phyloP scores from a whole-genome alignment of 192 early-diverging fungal genomes.

The Entomortierella lignicola region DNA sequence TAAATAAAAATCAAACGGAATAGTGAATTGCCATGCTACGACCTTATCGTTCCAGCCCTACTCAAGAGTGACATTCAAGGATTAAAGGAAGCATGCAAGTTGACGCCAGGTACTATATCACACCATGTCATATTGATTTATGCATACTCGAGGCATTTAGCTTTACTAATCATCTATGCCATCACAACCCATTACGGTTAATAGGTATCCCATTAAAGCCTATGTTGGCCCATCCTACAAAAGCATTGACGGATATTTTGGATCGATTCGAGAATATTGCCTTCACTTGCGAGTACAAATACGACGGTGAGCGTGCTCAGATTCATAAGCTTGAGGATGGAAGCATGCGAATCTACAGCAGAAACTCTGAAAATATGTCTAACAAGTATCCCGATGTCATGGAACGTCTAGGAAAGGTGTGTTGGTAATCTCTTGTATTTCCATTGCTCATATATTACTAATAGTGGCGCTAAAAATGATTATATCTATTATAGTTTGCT shows the following conservation, averaged over 20 bases:
- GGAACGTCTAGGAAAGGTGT: slow-evolving; percentile 74
- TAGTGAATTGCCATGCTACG: slow-evolving; percentile 94
- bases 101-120: slow-evolving; percentile 79
- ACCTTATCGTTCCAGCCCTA: slow-evolving; percentile 88
- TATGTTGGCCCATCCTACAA: slow-evolving; percentile 99
- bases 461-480: background rate
- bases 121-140: background rate
- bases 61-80: slow-evolving; percentile 79
- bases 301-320: slow-evolving; percentile 82
- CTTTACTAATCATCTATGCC: no score
- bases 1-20: background rate
- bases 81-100: slow-evolving; percentile 82
- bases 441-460: no score
- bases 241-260: slow-evolving; percentile 90
- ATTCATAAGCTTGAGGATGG: slow-evolving; percentile 89
- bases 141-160: no score
- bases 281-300: slow-evolving; percentile 99
- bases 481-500: slow-evolving; percentile 50
- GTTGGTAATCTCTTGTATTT: background rate
- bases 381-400: slow-evolving; percentile 95
- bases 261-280: slow-evolving; percentile 91
- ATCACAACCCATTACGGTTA: background rate
- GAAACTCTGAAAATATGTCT: slow-evolving; percentile 96
- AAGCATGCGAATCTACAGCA: slow-evolving; percentile 83
- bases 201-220: slow-evolving; percentile 96